phyloP scores from a whole-genome alignment of 306 rosid genomes.

The Ammopiptanthus mongolicus region DNA sequence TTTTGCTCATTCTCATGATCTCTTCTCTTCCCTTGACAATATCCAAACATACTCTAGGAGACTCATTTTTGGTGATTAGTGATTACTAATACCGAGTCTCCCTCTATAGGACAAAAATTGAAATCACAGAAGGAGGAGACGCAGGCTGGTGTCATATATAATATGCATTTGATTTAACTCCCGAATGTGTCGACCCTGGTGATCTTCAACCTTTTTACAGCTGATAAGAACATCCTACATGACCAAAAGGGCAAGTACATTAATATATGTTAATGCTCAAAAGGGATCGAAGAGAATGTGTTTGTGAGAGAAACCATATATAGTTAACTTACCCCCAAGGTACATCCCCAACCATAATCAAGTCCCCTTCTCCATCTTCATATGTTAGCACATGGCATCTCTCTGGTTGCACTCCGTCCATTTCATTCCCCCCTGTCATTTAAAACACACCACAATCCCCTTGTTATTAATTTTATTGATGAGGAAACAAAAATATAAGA shows the following conservation, averaged over 20 bases:
- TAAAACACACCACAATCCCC: not conserved
- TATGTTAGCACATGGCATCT: constrained; percentile 69
- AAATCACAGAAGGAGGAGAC: not conserved
- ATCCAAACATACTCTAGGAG: constrained; percentile 17
- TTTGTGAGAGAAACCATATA: not conserved
- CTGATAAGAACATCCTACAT: constrained; percentile 61
- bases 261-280: not conserved
- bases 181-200: constrained; percentile 56
- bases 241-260: not conserved
- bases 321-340: constrained; percentile 83
- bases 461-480: not conserved
- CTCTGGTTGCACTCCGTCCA: constrained; percentile 54
- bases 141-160: not conserved
- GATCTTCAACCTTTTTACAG: constrained; percentile 73
- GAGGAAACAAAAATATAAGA: not conserved
- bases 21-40: not conserved
- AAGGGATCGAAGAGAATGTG: not conserved
- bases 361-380: constrained; percentile 84
- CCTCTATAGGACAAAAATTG: constrained; percentile 8
- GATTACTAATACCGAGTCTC: constrained; percentile 13
- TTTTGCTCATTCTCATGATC: not conserved
- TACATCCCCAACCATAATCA: constrained; percentile 77
- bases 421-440: constrained; percentile 62
- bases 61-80: not conserved
- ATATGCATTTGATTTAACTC: not conserved